Evolutionary conservation across 495 filamentous ascomycete species (phyloP).

Genomic region (Aspergillus ostianus): DNA sequence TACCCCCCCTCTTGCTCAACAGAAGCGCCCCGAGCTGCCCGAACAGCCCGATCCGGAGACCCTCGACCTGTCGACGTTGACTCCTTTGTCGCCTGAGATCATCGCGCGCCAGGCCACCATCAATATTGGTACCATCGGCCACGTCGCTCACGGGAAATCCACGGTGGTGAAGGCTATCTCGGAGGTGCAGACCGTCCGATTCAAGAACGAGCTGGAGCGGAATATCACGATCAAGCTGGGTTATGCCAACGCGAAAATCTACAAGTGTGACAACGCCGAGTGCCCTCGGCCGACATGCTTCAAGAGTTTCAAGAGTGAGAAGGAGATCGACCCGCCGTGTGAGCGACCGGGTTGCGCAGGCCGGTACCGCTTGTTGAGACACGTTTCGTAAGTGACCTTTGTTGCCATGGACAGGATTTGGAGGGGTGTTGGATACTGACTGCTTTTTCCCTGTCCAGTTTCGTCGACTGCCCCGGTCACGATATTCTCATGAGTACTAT

Average conservation of each 20-base stretch:
- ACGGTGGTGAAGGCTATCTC: slow-evolving; percentile 99
- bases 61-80: slow-evolving; percentile 74
- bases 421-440: slow-evolving; percentile 1
- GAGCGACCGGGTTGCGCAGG: slow-evolving; percentile 89
- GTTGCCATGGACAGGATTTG: not conserved
- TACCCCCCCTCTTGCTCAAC: slow-evolving; percentile 41
- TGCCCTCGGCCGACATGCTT: slow-evolving; percentile 96
- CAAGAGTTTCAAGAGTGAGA: slow-evolving; percentile 96
- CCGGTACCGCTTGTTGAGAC: slow-evolving; percentile 77
- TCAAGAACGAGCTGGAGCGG: slow-evolving; percentile 98
- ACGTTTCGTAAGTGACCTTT: slow-evolving; percentile 70
- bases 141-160: slow-evolving; percentile 97
- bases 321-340: slow-evolving; percentile 93
- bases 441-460: slow-evolving; percentile 33
- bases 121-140: slow-evolving; percentile 98
- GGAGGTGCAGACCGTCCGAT: slow-evolving; percentile 95
- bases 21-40: slow-evolving; percentile 64
- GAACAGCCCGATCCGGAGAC: slow-evolving; percentile 87
- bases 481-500: slow-evolving; percentile 99
- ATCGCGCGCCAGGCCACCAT: slow-evolving; percentile 97
- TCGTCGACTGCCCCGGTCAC: slow-evolving; percentile 99
- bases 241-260: slow-evolving; percentile 99
- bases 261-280: slow-evolving; percentile 90
- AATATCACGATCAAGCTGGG: slow-evolving; percentile 99
- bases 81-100: slow-evolving; percentile 89